Base-by-base conservation (phyloP, 345 rosid species). In the Raphanus raphanistrum region DNA sequence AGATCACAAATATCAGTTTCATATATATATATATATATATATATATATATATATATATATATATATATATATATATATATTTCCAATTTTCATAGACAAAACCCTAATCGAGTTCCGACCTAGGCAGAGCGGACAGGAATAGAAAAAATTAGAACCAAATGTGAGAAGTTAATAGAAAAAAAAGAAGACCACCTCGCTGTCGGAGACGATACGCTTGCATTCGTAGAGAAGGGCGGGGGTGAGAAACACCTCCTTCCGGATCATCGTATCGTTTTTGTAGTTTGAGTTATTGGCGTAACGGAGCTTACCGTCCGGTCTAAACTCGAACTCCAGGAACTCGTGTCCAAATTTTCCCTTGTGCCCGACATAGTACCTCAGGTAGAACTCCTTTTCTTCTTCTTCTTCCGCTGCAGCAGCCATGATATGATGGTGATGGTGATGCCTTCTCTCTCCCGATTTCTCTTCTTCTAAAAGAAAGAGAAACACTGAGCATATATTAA, bases 311-410 rank as follows among this genome's bases (percentile, higher is more conserved):
- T 91, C 98, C 0, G 93, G 87, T 80, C 97, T 77, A 85, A 95
- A 95, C 90, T 92, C 98, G 86, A 95, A 95, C 93, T 95, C 99
- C 79, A 95, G 59, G 80, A 95, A 95, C 90, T 95, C 98, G 85
- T 93, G 99, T 1, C 99, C 99, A 71, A 95, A 95, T 73, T 95
- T 95, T 11, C 99, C 99, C 81, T 91, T 95, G 92, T 95, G 98
- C 10, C 99, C 99, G 4, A 95, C 98, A 83, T 91, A 95, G 81
- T 92, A 93, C 38, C 99, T 83, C 64, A 95, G 93, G 83, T 92
- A 91, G 83, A 95, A 95, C 85, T 92, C 98, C 7, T 68, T 80
- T 8, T 85, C 91, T 17, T 88, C 97, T 8, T 85, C 91, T 17
- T 88, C 97, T 66, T 91, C 96, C 33, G 4, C 31, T 4, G 31